Conservation (phyloP, 768 basidiomycete species). For the Hypholoma sublateritium region DNA sequence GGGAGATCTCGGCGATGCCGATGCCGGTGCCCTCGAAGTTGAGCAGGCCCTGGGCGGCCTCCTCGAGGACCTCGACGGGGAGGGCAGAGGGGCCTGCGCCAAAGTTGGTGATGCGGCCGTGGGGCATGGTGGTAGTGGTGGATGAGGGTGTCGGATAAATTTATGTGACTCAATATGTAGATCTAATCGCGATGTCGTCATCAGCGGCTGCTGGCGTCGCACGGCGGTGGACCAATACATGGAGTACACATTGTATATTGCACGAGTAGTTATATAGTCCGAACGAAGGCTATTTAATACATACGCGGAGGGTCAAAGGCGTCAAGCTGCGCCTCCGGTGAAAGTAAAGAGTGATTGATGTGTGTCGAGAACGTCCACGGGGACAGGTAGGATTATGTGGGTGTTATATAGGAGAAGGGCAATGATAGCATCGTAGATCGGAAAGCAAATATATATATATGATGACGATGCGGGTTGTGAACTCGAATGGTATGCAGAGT, state of each 20-base stretch:
- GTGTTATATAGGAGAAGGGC: slow-evolving; percentile 1
- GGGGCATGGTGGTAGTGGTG: slow-evolving; percentile 8
- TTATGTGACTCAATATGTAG: slow-evolving; percentile 1
- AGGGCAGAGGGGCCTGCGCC: slow-evolving; percentile 93
- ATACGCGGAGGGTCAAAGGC: neutral
- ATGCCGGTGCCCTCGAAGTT: slow-evolving; percentile 92
- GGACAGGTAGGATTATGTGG: neutral
- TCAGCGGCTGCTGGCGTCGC: neutral
- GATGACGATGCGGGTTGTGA: slow-evolving; percentile 15
- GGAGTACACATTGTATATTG: neutral
- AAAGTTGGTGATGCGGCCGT: slow-evolving; percentile 75
- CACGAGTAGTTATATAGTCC: slow-evolving; percentile 5
- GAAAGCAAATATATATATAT: slow-evolving; percentile 20
- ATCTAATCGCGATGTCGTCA: slow-evolving; percentile 10
- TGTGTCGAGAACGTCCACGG: neutral
- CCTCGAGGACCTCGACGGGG: slow-evolving; percentile 80
- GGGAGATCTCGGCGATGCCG: slow-evolving; percentile 94
- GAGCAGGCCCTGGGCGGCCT: slow-evolving; percentile 83
- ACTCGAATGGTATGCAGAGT: slow-evolving; percentile 20
- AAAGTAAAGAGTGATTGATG: slow-evolving; percentile 1
- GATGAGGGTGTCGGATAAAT: neutral
- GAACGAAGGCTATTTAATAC: slow-evolving; percentile 11
- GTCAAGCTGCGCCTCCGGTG: slow-evolving; percentile 6
- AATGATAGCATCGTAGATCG: slow-evolving; percentile 18
- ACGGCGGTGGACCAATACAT: neutral